Evolutionary conservation across 768 basidiomycete species (phyloP).

Genomic region (Pleurotus sapidus): DNA sequence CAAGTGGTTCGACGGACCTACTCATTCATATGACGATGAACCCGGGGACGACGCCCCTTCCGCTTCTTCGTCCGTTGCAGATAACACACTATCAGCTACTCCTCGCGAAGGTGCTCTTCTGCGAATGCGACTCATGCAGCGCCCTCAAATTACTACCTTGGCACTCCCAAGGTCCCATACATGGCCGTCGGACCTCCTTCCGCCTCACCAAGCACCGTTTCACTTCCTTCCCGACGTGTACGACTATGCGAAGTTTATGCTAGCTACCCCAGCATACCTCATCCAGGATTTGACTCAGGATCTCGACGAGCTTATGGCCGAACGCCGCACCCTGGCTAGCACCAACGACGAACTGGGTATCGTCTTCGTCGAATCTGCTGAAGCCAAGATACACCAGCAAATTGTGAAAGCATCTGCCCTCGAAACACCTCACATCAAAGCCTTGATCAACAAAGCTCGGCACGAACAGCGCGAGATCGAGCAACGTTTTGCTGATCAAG

Average conservation of each 20-base stretch:
- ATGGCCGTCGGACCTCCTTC: constrained; percentile 92
- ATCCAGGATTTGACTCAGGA: constrained; percentile 71
- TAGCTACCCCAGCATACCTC: constrained; percentile 87
- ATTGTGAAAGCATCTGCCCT: constrained; percentile 77
- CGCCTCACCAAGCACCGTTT: constrained; percentile 92
- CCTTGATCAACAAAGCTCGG: constrained; percentile 60
- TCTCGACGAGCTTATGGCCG: constrained; percentile 65
- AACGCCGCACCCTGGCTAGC: constrained; percentile 62
- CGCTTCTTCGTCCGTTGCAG: constrained; percentile 39
- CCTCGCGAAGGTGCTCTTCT: constrained; percentile 59
- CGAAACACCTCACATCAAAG: constrained; percentile 62
- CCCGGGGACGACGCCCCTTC: constrained; percentile 24
- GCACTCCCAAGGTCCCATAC: constrained; percentile 88
- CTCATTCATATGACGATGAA: constrained; percentile 26
- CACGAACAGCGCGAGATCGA: constrained; percentile 55
- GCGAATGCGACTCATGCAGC: constrained; percentile 86
- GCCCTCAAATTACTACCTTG: constrained; percentile 92
- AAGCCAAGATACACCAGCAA: constrained; percentile 72
- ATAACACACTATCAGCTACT: constrained; percentile 30
- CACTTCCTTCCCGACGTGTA: constrained; percentile 93
- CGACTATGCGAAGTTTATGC: constrained; percentile 90
- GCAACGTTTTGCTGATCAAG: constrained; percentile 33
- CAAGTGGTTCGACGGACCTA: constrained; percentile 75
- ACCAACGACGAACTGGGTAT: constrained; percentile 76
- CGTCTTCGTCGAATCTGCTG: constrained; percentile 78